Evolutionary conservation across 495 filamentous ascomycete genomes (phyloP).

Genomic region (Podospora bellae-mahoneyi): DNA sequence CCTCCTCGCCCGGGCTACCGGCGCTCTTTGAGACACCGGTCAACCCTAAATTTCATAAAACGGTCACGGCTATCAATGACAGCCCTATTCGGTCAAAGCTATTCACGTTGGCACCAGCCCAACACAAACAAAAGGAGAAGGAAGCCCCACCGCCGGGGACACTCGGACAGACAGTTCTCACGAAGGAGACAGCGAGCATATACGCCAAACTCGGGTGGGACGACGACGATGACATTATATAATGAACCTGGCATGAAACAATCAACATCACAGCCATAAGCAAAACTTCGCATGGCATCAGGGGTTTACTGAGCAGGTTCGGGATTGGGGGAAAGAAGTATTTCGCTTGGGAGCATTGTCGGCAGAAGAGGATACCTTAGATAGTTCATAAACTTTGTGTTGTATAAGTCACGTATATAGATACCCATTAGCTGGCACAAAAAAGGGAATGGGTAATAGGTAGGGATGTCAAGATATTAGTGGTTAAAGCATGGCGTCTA

Average conservation of each 20-base stretch:
- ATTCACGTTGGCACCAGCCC: conserved; percentile 1
- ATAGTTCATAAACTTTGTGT: neutral
- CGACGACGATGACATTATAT: conserved; percentile 25
- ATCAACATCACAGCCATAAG: neutral
- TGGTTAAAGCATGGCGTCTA: neutral
- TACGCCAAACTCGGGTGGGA: conserved; percentile 78
- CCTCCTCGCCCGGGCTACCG: conserved; percentile 38
- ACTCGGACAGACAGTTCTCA: neutral
- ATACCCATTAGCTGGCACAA: neutral
- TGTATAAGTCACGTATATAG: neutral
- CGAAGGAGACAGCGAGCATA: conserved; percentile 39
- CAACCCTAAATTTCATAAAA: conserved; percentile 24
- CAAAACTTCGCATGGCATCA: neutral
- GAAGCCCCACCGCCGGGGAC: conserved; percentile 26
- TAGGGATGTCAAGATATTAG: neutral
- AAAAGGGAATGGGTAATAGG: neutral
- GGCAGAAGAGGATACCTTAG: neutral
- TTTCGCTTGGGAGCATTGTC: neutral
- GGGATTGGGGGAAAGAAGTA: neutral
- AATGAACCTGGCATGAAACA: conserved; percentile 11
- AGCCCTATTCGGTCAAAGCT: conserved; percentile 41
- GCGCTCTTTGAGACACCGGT: conserved; percentile 40
- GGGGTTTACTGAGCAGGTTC: neutral
- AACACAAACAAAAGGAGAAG: conserved; percentile 11
- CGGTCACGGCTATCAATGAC: conserved; percentile 38